These are phyloP conservation scores for Pseudogymnoascus pannorum DNA, from an alignment of 2,329 filamentous ascomycete species.

Conservation along the genomic window DNA sequence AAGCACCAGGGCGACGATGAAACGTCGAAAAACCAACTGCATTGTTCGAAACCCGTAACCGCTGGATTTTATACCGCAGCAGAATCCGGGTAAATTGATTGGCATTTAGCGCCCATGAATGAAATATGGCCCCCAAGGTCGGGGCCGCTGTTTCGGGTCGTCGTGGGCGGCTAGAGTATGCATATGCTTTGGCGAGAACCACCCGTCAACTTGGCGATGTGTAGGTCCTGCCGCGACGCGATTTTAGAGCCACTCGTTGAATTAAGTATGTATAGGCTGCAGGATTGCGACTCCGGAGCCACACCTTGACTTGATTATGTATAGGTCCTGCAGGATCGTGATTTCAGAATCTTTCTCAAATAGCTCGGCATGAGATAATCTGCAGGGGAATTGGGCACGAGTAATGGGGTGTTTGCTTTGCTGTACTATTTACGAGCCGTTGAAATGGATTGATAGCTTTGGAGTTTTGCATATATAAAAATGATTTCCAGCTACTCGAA, in stretches of 20 bases:
- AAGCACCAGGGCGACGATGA: background rate
- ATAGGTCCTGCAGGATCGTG: too few relatives aligned
- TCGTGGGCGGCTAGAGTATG: background rate
- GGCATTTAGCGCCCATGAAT: background rate
- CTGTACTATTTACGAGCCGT: background rate
- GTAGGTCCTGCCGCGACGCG: too few relatives aligned
- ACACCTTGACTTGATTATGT: too few relatives aligned
- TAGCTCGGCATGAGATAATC: background rate
- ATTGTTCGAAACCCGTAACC: background rate
- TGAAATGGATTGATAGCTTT: background rate
- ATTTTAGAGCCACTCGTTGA: too few relatives aligned
- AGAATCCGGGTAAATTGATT: background rate
- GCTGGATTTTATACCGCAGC: background rate
- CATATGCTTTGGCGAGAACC: background rate
- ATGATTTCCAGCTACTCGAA: background rate
- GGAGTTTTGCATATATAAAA: background rate
- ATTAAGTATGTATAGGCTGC: too few relatives aligned
- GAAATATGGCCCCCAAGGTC: too few relatives aligned
- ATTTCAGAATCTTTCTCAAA: background rate
- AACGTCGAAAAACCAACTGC: background rate
- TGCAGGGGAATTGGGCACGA: background rate
- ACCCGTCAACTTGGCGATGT: background rate
- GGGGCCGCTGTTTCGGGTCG: background rate
- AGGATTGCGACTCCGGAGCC: too few relatives aligned
- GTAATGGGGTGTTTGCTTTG: background rate